phyloP scores from a whole-genome alignment of 2,329 filamentous ascomycete species.

The Fusarium abutilonis region DNA sequence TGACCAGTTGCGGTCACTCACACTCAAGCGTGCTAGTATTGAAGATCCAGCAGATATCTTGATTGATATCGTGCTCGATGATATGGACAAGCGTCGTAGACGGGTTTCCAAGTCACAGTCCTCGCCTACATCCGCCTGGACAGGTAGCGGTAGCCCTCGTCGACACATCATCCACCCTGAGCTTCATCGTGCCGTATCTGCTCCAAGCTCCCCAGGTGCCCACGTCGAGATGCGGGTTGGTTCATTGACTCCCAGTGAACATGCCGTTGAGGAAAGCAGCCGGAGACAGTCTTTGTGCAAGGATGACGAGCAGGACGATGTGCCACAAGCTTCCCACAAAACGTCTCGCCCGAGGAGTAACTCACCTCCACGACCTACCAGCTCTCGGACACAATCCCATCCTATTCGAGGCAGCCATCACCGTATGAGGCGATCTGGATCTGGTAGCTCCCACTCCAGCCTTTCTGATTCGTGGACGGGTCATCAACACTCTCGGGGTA shows the following conservation, averaged over 20 bases:
- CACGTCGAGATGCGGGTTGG: conserved; percentile 65
- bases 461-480: conserved; percentile 71
- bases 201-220: conserved; percentile 70
- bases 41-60: conserved; percentile 92
- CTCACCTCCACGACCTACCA: conserved; percentile 81
- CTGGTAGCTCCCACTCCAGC: conserved; percentile 90
- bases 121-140: conserved; percentile 79
- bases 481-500: conserved; percentile 68
- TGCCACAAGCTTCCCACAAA: conserved; percentile 55
- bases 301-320: conserved; percentile 60
- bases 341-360: conserved; percentile 73
- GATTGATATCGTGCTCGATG: conserved; percentile 92
- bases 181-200: conserved; percentile 72
- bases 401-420: conserved; percentile 74
- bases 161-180: conserved; percentile 70
- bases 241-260: conserved; percentile 66
- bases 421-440: conserved; percentile 86
- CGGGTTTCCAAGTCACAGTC: conserved; percentile 87
- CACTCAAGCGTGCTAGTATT: conserved; percentile 84
- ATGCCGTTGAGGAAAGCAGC: conserved; percentile 55
- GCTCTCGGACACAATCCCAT: conserved; percentile 75
- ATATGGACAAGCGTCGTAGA: conserved; percentile 90
- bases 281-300: conserved; percentile 56
- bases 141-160: conserved; percentile 64
- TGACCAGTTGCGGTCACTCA: conserved; percentile 89